Evolutionary conservation across 1,284 basidiomycete species (phyloP).

Genomic region (Paramarasmius palmivorus): DNA sequence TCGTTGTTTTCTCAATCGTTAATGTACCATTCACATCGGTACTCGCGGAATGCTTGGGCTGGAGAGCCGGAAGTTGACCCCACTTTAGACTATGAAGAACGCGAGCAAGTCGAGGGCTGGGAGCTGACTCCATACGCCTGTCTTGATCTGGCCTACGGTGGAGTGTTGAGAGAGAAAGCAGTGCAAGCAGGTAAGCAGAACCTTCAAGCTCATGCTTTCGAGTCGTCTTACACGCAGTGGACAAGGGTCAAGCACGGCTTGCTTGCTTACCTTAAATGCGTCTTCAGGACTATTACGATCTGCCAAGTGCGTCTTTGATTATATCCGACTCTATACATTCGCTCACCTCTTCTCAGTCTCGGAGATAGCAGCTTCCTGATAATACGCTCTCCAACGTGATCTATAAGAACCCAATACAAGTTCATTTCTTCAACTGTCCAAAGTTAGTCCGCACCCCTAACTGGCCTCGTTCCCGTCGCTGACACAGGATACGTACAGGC

Average conservation of each 20-base stretch:
- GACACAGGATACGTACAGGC: conserved; percentile 39
- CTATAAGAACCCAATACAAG: conserved; percentile 66
- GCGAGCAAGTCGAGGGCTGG: conserved; percentile 57
- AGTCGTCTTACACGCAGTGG: neutral
- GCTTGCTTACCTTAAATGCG: conserved; percentile 76
- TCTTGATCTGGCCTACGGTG: conserved; percentile 71
- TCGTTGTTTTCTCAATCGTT: conserved; percentile 61
- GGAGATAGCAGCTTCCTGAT: conserved; percentile 87
- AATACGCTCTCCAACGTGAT: conserved; percentile 70
- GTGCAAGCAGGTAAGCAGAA: conserved; percentile 68
- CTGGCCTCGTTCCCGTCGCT: neutral
- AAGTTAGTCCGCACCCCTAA: conserved; percentile 40
- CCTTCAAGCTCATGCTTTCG: conserved; percentile 2
- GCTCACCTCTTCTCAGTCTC: conserved; percentile 47
- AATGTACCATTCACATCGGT: conserved; percentile 68
- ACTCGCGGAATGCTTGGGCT: conserved; percentile 69
- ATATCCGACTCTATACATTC: conserved; percentile 4
- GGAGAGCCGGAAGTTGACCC: conserved; percentile 84
- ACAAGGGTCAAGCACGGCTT: conserved; percentile 85
- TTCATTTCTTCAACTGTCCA: conserved; percentile 84
- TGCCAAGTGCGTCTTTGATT: conserved; percentile 63
- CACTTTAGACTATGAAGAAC: conserved; percentile 75
- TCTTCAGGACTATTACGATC: conserved; percentile 74
- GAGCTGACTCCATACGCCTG: conserved; percentile 59
- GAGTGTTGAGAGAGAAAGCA: conserved; percentile 66